phyloP scores from a whole-genome alignment of 1,284 basidiomycete species.

The Puccinia coronata region DNA sequence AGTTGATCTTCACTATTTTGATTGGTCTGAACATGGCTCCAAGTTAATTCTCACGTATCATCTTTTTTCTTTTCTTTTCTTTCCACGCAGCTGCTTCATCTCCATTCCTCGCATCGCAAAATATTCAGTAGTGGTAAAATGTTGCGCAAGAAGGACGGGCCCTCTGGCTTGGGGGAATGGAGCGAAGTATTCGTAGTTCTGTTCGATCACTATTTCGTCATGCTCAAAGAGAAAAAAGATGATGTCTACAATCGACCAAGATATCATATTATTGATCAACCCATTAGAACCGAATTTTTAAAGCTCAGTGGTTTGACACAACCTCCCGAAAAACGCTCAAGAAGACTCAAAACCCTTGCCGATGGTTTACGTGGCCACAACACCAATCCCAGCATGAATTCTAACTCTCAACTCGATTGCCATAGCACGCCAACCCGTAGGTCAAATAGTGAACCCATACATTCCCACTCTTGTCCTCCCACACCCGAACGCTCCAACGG shows the following conservation, averaged over 20 bases:
- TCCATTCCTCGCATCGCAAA: constrained; percentile 30
- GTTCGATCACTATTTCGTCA: constrained; percentile 83
- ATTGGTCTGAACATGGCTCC: background rate
- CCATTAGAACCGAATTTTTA: constrained; percentile 41
- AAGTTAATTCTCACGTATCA: too few species aligned
- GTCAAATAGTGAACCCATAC: constrained; percentile 5
- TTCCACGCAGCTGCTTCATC: constrained; percentile 33
- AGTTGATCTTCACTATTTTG: background rate
- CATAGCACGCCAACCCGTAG: background rate
- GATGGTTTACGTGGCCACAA: constrained; percentile 10
- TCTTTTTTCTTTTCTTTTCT: background rate
- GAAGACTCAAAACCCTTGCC: constrained; percentile 19
- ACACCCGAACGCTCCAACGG: background rate
- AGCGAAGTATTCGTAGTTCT: constrained; percentile 81
- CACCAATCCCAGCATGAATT: background rate
- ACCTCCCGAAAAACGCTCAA: constrained; percentile 36
- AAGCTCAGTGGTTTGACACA: constrained; percentile 13
- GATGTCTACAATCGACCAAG: background rate
- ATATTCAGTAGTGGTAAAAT: constrained; percentile 73
- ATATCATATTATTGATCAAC: constrained; percentile 36
- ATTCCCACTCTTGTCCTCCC: background rate
- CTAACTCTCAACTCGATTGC: background rate
- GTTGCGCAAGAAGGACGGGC: constrained; percentile 78
- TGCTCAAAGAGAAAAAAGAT: constrained; percentile 39
- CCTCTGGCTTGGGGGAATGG: constrained; percentile 65